These are phyloP conservation scores for Casuarina cunninghamiana DNA, from an alignment of 306 rosid genomes.

Conservation along the genomic window DNA sequence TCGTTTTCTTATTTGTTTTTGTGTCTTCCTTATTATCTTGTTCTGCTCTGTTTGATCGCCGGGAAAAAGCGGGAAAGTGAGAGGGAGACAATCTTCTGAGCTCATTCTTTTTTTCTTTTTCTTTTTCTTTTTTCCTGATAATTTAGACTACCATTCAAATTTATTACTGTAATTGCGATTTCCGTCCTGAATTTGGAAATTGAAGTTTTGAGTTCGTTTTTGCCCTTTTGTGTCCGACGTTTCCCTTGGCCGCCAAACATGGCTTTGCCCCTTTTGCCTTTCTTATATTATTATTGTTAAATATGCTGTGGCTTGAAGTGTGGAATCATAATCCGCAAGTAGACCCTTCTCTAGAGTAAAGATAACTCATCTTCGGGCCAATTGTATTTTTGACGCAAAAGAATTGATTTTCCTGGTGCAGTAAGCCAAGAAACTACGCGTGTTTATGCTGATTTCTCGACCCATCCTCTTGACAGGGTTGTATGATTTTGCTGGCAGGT, in stretches of 20 bases:
- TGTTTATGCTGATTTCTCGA: background rate
- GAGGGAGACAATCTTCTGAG: background rate
- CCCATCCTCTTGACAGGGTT: constrained; percentile 1
- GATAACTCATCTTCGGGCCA: background rate
- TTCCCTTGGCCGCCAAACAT: background rate
- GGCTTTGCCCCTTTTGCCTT: background rate
- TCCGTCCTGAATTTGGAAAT: background rate
- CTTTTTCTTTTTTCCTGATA: background rate
- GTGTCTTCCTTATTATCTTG: background rate
- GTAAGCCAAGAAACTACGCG: background rate
- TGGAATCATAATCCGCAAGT: background rate
- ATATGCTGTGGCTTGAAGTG: background rate
- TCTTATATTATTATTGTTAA: background rate
- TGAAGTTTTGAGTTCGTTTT: background rate
- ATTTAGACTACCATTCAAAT: background rate
- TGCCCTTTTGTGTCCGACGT: background rate
- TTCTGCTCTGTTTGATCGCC: background rate
- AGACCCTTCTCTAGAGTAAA: background rate
- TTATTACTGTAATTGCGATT: background rate
- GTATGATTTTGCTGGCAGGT: constrained; percentile 26
- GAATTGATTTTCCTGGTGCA: too few relatives aligned
- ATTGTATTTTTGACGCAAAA: constrained; percentile 6
- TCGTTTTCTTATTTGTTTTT: background rate
- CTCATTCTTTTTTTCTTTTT: background rate
- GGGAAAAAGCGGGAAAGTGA: background rate